Base-by-base conservation (phyloP, 1,284 basidiomycete genomes). In the Trametes polyzona region DNA sequence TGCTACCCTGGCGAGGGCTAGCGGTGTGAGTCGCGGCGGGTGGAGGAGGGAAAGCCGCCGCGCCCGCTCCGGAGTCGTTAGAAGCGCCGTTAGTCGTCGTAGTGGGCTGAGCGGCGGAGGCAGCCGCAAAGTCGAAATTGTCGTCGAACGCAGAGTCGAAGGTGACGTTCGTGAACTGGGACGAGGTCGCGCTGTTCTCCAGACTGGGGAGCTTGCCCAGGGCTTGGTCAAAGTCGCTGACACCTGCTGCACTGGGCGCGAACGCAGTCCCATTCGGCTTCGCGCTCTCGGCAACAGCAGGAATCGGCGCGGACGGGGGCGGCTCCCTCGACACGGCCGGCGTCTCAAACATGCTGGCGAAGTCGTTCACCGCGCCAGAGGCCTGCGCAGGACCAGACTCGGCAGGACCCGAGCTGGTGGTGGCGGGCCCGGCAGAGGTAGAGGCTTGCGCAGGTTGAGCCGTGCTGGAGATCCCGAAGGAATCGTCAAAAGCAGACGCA, bases 41-140 rank as follows among this genome's bases (percentile, higher is more conserved):
- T 3, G 62, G 58, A 5, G 66, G 55, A 6, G 58, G 58, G 47
- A 56, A 60, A 9, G 65, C 63, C 21, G 65, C 58, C 35, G 64
- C 49, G 3, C 53, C 52, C 2, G 52, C 29, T 14, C 44, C n/a
- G n/a, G n/a, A n/a, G n/a, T n/a, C n/a, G 19, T 51, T 12, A 11
- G 51, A 36, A 16, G 65, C 30, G 11, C 46, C 55, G 16, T 60
- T 42, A 16, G 62, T 43, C 11, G 62, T 42, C n/a, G 64, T 41
- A 11, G 62, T 40, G 14, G 61, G 61, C 36, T 65, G 60, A 3
- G 65, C 69, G 10, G 79, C 76, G 1, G 81, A 75, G 3, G 82
- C 77, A 42, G 83, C 77, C 1, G 75, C 78, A 63, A 95, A 95
- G 73, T 95, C 92, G 69, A 95, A 94, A 62, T 91, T 89, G 66